Conservation (phyloP, 345 rosid genomes). For the Viola odorata region DNA sequence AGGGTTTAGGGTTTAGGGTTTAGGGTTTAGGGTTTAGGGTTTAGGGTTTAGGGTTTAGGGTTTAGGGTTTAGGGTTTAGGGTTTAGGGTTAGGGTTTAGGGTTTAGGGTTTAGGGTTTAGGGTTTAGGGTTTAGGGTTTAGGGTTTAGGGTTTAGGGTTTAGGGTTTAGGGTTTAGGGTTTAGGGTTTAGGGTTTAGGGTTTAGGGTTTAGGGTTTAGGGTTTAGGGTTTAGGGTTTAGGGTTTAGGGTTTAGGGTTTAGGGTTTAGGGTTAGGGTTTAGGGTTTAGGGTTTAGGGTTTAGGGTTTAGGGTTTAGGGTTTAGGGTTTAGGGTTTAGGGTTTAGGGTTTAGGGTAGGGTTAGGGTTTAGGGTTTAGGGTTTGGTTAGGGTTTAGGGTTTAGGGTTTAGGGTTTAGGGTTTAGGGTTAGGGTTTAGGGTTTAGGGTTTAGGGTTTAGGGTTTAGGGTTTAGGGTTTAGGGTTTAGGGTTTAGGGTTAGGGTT, state of each 20-base stretch:
- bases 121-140: conserved; percentile 17
- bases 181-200: conserved; percentile 25
- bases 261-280: conserved; percentile 16
- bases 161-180: conserved; percentile 21
- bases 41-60: conserved; percentile 20
- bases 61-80: conserved; percentile 22
- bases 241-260: conserved; percentile 16
- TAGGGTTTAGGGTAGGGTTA: conserved; percentile 9
- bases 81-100: conserved; percentile 6
- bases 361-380: conserved; percentile 14
- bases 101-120: conserved; percentile 5
- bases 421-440: conserved; percentile 13
- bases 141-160: conserved; percentile 25
- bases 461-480: too few species aligned
- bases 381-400: conserved; percentile 12
- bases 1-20: conserved; percentile 7
- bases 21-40: conserved; percentile 19
- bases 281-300: conserved; percentile 18
- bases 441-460: conserved; percentile 21
- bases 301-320: conserved; percentile 18
- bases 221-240: conserved; percentile 22
- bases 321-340: conserved; percentile 12
- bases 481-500: conserved; percentile 7
- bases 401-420: conserved; percentile 17
- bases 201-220: conserved; percentile 16